Evolutionary conservation across 1,284 basidiomycete species (phyloP).

Genomic region (Phellopilus nigrolimitatus): DNA sequence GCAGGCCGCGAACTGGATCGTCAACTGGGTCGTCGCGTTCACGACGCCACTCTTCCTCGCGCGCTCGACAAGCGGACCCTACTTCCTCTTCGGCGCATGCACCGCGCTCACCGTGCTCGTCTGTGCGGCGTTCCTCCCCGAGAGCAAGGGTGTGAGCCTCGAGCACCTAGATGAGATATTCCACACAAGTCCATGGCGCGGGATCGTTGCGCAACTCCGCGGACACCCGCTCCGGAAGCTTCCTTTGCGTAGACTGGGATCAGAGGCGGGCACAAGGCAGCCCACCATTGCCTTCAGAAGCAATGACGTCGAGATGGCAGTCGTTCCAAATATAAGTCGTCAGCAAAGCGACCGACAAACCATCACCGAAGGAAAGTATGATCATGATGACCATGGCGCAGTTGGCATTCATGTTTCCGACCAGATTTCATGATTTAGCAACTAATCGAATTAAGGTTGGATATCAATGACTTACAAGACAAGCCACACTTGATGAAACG

Average conservation of each 20-base stretch:
- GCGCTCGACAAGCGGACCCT: conserved; percentile 39
- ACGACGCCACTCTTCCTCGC: conserved; percentile 45
- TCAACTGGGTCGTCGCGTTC: conserved; percentile 43
- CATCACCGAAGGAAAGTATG: neutral
- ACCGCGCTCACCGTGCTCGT: conserved; percentile 35
- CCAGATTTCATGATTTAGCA: too few relatives aligned
- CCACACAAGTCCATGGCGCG: conserved; percentile 29
- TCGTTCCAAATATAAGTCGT: neutral
- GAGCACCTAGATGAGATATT: conserved; percentile 39
- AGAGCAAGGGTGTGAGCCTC: conserved; percentile 41
- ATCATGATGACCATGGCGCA: too few relatives aligned
- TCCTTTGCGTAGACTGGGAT: neutral
- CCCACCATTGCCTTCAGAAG: neutral
- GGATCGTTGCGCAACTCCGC: conserved; percentile 22
- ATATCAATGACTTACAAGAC: too few relatives aligned
- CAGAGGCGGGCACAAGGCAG: neutral
- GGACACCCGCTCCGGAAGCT: conserved; percentile 14
- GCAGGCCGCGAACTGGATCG: conserved; percentile 38
- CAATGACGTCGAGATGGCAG: neutral
- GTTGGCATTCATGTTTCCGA: too few relatives aligned
- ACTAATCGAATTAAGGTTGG: too few relatives aligned
- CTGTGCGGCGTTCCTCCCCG: conserved; percentile 39
- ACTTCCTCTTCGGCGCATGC: conserved; percentile 44
- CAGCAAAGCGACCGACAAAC: neutral
- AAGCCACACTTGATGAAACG: too few relatives aligned